Base-by-base conservation (phyloP, 177 flowering plant genomes). In the Vitis hybrid region DNA sequence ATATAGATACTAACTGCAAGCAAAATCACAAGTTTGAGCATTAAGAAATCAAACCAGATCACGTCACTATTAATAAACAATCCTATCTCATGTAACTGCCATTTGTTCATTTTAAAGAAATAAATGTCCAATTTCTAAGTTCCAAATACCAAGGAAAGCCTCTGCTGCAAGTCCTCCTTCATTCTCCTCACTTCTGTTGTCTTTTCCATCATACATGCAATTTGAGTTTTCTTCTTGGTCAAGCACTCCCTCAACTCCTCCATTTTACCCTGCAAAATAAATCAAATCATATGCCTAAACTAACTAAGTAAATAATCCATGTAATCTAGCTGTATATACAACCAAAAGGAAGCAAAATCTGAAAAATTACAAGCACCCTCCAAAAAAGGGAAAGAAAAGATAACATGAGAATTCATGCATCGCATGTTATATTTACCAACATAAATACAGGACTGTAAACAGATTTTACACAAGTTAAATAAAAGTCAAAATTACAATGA, bases 181-280 rank as follows among this genome's bases (percentile, higher is more conserved):
- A 59, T 80, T 75, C 81, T 84, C 70, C 82, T 86, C 57, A 87
- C 88, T 84, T 92, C 88, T 32, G 87, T 74, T 65, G 96, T 88
- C 70, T 73, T 87, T 46, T 88, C 86, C 80, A 87, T 74, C 94
- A 95, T 78, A 52, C 30, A 13, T 17, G 82, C 84, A 79, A 87
- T 85, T 70, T 85, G 83, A 55, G 75, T 66, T 81, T 82, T 95
- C 84, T 85, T 92, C 66, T 84, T 58, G 10, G 70, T 59, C 52
- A 86, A 80, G 27, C n/a, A 64, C 54, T 76, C 82, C 55, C 62
- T 79, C 77, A 90, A 75, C 24, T 75, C 71, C 56, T 84, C 91
- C 64, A 88, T 72, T 65, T 66, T 78, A 60, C 52, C 73, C 99
- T 93, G 86, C 17, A 70, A 87, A 72, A 40, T 40, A 40, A 40